Evolutionary conservation across 2,329 filamentous ascomycete species (phyloP).

Genomic region (Xylaria sp.): DNA sequence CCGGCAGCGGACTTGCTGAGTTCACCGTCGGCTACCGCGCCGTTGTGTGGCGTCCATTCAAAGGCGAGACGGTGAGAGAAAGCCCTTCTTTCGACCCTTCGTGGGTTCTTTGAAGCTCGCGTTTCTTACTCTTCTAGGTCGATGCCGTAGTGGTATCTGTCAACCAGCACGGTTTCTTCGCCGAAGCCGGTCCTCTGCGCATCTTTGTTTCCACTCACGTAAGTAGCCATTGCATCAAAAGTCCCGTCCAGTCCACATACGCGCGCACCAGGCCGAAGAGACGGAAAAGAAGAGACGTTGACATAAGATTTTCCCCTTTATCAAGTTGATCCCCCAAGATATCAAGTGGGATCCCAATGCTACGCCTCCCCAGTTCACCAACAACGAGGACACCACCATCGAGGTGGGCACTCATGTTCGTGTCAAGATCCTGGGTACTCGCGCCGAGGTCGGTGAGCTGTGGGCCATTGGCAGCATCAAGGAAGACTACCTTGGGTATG

Average conservation of each 20-base stretch:
- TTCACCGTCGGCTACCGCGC: slow-evolving; percentile 94
- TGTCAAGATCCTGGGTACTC: slow-evolving; percentile 87
- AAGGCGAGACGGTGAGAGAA: slow-evolving; percentile 83
- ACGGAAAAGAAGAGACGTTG: slow-evolving; percentile 14
- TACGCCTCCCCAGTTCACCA: slow-evolving; percentile 93
- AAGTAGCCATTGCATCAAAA: slow-evolving; percentile 28
- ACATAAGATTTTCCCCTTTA: slow-evolving; percentile 21
- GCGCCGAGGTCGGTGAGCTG: slow-evolving; percentile 90
- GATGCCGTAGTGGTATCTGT: slow-evolving; percentile 91
- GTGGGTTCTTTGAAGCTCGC: slow-evolving; percentile 13
- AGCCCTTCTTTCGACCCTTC: slow-evolving; percentile 4
- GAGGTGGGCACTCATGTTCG: slow-evolving; percentile 91
- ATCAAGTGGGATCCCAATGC: slow-evolving; percentile 95
- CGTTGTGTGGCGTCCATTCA: slow-evolving; percentile 96
- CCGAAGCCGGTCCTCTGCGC: slow-evolving; percentile 70
- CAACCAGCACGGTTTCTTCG: slow-evolving; percentile 87
- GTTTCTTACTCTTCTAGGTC: slow-evolving; percentile 52
- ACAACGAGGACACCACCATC: slow-evolving; percentile 89
- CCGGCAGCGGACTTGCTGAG: slow-evolving; percentile 84
- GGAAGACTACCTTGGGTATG: slow-evolving; percentile 66
- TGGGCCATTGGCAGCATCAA: slow-evolving; percentile 98
- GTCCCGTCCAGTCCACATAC: neutral
- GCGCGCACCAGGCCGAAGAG: slow-evolving; percentile 3
- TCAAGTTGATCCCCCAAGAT: slow-evolving; percentile 79
- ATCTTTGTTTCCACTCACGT: slow-evolving; percentile 81